Evolutionary conservation across 768 basidiomycete genomes (phyloP).

Genomic region (Suillus paluster): DNA sequence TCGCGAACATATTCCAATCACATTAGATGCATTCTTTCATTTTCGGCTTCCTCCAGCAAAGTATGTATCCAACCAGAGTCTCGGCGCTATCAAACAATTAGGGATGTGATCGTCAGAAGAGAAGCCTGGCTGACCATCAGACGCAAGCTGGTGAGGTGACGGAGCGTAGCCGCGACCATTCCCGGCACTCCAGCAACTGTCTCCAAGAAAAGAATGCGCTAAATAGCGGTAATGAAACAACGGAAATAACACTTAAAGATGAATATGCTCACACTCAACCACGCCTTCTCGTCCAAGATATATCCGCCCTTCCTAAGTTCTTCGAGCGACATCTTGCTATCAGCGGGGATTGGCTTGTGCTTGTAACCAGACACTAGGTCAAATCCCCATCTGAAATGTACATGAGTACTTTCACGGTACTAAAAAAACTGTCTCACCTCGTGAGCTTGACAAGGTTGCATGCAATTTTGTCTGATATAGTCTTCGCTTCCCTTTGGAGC

Average conservation of each 20-base stretch:
- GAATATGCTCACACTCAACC: slow-evolving; percentile 63
- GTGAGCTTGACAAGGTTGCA: slow-evolving; percentile 59
- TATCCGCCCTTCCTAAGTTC: slow-evolving; percentile 79
- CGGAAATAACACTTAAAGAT: slow-evolving; percentile 32
- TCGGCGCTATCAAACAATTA: slow-evolving; percentile 40
- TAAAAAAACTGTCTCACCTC: slow-evolving; percentile 39
- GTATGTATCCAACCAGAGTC: slow-evolving; percentile 89
- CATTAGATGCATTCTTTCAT: slow-evolving; percentile 97
- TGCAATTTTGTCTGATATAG: slow-evolving; percentile 76
- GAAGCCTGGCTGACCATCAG: slow-evolving; percentile 65
- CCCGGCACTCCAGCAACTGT: slow-evolving; percentile 94
- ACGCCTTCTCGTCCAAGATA: slow-evolving; percentile 72
- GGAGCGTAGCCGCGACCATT: slow-evolving; percentile 88
- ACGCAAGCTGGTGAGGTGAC: slow-evolving; percentile 88
- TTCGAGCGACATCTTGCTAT: slow-evolving; percentile 66
- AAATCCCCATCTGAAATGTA: slow-evolving; percentile 59
- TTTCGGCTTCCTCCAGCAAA: slow-evolving; percentile 92
- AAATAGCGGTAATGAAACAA: slow-evolving; percentile 9
- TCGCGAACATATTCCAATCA: slow-evolving; percentile 37
- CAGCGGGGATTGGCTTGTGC: slow-evolving; percentile 65
- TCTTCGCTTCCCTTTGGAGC: slow-evolving; percentile 66
- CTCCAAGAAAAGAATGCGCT: slow-evolving; percentile 76
- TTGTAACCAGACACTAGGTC: slow-evolving; percentile 89
- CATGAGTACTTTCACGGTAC: slow-evolving; percentile 9
- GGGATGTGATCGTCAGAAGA: slow-evolving; percentile 13